A percentile compares a stretch with the other conserved stretches of the same genome.
These are phyloP conservation scores for Trametes elegans DNA, from an alignment of 768 basidiomycete species.

Conservation along the genomic window DNA sequence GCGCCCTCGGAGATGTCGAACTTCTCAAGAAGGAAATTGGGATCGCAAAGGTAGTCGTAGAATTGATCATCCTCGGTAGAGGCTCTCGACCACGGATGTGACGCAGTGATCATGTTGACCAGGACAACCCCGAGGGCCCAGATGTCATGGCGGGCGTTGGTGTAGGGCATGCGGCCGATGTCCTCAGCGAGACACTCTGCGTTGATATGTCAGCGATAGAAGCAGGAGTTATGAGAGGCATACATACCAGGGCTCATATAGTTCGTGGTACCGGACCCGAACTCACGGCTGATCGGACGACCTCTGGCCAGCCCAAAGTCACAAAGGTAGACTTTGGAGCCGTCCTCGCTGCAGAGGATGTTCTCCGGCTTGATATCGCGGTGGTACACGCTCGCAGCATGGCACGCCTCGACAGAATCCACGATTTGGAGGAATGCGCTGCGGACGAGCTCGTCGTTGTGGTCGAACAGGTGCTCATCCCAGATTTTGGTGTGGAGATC, in stretches of 20 bases:
- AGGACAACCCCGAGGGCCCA: constrained; percentile 84
- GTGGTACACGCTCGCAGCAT: constrained; percentile 67
- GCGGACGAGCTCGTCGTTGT: constrained; percentile 23
- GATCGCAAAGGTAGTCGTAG: constrained; percentile 42
- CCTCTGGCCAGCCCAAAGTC: constrained; percentile 40
- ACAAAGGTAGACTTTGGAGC: constrained; percentile 39
- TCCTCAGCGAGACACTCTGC: constrained; percentile 37
- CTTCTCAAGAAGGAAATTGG: constrained; percentile 54
- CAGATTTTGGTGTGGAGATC: constrained; percentile 49
- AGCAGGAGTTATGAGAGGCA: no score
- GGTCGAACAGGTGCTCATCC: constrained; percentile 27
- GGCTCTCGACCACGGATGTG: constrained; percentile 52
- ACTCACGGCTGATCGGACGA: constrained; percentile 16
- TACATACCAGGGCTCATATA: constrained; percentile 26
- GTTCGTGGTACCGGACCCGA: constrained; percentile 22
- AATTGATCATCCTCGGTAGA: constrained; percentile 46
- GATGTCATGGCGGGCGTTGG: constrained; percentile 62
- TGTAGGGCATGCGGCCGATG: constrained; percentile 45
- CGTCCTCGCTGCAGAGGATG: constrained; percentile 57
- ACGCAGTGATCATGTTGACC: constrained; percentile 73
- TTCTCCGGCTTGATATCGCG: constrained; percentile 99
- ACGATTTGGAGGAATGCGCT: constrained; percentile 48
- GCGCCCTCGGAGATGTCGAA: constrained; percentile 48
- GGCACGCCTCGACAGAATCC: constrained; percentile 51
- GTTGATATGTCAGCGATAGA: background rate